These are phyloP conservation scores for Trichoderma hamatum DNA, from an alignment of 2,329 filamentous ascomycete species.

Conservation along the genomic window DNA sequence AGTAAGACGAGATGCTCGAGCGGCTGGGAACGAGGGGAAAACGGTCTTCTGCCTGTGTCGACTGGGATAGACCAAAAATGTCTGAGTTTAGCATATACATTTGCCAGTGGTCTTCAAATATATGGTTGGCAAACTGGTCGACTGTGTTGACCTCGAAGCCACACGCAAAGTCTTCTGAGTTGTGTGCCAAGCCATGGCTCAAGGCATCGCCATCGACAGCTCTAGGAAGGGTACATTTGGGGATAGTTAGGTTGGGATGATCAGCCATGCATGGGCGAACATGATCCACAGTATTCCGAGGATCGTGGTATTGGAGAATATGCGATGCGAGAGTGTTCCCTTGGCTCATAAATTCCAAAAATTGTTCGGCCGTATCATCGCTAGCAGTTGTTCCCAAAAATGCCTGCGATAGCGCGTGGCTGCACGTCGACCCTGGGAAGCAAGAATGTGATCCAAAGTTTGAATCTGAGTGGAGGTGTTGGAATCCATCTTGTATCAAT, in stretches of 20 bases:
- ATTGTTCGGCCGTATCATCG: constrained; percentile 27
- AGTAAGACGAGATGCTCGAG: constrained; percentile 9
- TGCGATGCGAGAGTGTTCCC: constrained; percentile 36
- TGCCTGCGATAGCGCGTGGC: constrained; percentile 4
- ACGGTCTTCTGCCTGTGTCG: background rate
- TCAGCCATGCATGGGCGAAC: constrained; percentile 36
- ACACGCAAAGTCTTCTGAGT: constrained; percentile 33
- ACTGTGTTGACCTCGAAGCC: constrained; percentile 37
- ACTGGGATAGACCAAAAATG: background rate
- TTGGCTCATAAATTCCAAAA: constrained; percentile 30
- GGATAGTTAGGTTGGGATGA: constrained; percentile 33
- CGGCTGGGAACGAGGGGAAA: constrained; percentile 14
- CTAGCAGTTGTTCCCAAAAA: constrained; percentile 29
- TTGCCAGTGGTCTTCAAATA: constrained; percentile 36
- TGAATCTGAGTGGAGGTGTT: background rate
- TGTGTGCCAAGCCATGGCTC: constrained; percentile 28
- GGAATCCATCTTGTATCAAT: background rate
- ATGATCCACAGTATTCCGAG: constrained; percentile 32
- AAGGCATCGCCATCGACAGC: constrained; percentile 25
- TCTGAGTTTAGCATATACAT: constrained; percentile 7
- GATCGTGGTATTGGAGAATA: constrained; percentile 39
- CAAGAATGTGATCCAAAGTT: constrained; percentile 9
- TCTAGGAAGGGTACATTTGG: constrained; percentile 37
- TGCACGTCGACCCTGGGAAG: background rate
- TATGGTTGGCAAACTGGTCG: constrained; percentile 36